Evolutionary conservation across 2,329 filamentous ascomycete genomes (phyloP), one percentile per base, ranked within the genome.

Genomic region (Tolypocladium cylindrosporum): DNA sequence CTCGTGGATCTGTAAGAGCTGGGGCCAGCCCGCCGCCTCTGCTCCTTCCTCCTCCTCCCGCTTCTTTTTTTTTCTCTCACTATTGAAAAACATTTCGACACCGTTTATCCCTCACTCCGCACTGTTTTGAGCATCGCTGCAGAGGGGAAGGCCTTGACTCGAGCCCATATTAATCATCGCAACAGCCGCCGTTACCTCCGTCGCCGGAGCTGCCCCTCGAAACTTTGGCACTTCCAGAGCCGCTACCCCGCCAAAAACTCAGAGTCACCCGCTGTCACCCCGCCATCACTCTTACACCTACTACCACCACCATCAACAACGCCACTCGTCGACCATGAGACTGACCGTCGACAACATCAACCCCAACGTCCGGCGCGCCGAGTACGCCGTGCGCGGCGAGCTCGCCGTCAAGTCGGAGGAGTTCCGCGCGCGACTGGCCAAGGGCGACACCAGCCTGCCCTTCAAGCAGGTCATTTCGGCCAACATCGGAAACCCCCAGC

Each of bases 401-500:
- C 84, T 99, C 63, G 93, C 94, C 59, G 88, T 95, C 72, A 91
- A 90, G 77, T 94, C 91, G 16, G 94, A 99, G 77, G 83, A 91
- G 74, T 96, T 93, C 77, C 88, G 93, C 60, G 87, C 87, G 57
- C 80, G 83, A 68, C 79, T 97, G 60, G 77, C 79, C 63, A 81
- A 84, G 62, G 84, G 82, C 66, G 80, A 73, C 65, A 72, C 68
- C 59, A 55, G 60, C 68, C 80, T 97, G 55, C 93, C 94, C 54
- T 99, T 99, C 74, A 81, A 90, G 67, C 83, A 91, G 60, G 87
- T 99, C 74, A 93, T 99, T 77, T 92, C 90, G 62, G 94, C 94
- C 75, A 99, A 99, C 78, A 99, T 99, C 69, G 94, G 94, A 70
- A 99, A 99, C 79, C 94, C 94, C 4, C 94, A 99, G 76, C 94